Conservation (phyloP, 2,329 filamentous ascomycete species). For the Diplodia intermedia region DNA sequence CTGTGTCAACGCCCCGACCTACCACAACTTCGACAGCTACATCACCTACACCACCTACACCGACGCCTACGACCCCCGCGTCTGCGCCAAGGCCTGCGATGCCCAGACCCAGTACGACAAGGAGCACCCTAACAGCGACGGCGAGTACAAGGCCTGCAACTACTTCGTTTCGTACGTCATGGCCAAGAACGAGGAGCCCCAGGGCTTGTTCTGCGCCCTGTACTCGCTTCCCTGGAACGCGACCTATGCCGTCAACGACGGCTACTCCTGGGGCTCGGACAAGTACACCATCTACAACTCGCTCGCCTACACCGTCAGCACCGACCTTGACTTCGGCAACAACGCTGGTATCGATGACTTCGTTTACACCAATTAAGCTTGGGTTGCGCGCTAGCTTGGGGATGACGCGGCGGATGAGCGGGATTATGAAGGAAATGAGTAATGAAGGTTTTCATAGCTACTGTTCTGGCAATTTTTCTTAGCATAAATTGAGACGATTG, state of each 20-base stretch:
- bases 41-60: conserved; percentile 26
- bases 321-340: conserved; percentile 15
- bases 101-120: conserved; percentile 18
- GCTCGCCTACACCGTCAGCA: conserved; percentile 20
- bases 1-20: conserved; percentile 11
- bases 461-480: background rate
- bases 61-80: conserved; percentile 28
- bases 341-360: background rate
- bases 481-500: background rate
- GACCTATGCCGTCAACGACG: conserved; percentile 21
- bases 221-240: conserved; percentile 26
- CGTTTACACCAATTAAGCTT: conserved; percentile 2
- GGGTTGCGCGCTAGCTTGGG: background rate
- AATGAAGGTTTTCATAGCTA: background rate
- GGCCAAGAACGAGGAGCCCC: conserved; percentile 27
- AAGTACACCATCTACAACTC: conserved; percentile 31
- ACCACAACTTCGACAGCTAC: conserved; percentile 20
- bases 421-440: background rate
- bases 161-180: conserved; percentile 30
- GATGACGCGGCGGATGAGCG: background rate
- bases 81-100: conserved; percentile 26
- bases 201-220: conserved; percentile 23
- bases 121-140: background rate
- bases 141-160: conserved; percentile 28
- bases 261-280: conserved; percentile 19